phyloP scores from a whole-genome alignment of 371 early-diverging fungal genomes.

The Mucor piriformis region DNA sequence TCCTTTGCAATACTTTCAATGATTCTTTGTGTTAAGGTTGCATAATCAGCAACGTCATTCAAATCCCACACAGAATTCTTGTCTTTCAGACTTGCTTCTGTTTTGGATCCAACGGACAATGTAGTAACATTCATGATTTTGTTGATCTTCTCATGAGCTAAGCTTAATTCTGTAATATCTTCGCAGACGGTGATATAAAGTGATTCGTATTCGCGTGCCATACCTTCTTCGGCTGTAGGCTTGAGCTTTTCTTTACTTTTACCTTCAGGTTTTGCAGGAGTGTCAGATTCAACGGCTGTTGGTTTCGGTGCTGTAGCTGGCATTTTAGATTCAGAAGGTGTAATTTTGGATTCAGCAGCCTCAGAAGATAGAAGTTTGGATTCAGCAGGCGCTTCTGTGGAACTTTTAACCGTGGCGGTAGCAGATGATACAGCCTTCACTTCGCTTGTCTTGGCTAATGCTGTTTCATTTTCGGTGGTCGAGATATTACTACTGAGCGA shows the following conservation, averaged over 20 bases:
- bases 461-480: background rate
- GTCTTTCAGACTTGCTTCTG: background rate
- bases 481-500: background rate
- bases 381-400: background rate
- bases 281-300: background rate
- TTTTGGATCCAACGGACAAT: background rate
- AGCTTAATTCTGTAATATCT: constrained; percentile 23
- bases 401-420: too few species aligned
- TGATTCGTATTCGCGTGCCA: constrained; percentile 35
- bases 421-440: too few species aligned
- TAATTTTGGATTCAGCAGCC: background rate
- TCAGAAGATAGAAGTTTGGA: background rate
- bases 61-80: constrained; percentile 14
- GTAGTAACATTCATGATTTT: background rate
- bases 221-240: constrained; percentile 25
- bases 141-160: constrained; percentile 3
- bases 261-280: background rate
- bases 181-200: constrained; percentile 24
- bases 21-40: constrained; percentile 7
- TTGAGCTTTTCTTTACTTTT: constrained; percentile 12
- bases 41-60: constrained; percentile 14
- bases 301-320: background rate
- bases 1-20: constrained; percentile 6
- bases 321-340: background rate
- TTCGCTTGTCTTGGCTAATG: too few species aligned